These are phyloP conservation scores for Alternaria viburni DNA, from an alignment of 2,329 filamentous ascomycete genomes.

Conservation along the genomic window DNA sequence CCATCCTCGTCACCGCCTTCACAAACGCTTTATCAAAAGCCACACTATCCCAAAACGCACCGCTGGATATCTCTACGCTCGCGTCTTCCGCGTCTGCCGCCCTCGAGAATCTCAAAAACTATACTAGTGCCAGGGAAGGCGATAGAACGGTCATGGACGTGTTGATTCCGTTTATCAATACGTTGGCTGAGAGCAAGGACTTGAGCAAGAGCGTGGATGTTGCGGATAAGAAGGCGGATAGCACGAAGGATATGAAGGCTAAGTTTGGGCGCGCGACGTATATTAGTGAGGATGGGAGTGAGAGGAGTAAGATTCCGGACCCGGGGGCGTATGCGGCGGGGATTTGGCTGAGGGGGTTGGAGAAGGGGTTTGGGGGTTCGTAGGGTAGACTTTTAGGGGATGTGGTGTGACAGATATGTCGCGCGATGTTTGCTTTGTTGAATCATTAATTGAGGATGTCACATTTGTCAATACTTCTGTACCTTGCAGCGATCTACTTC, in stretches of 20 bases:
- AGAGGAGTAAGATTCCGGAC: conserved; percentile 61
- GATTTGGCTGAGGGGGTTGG: conserved; percentile 75
- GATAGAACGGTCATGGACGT: conserved; percentile 93
- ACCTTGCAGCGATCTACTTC: too few species aligned
- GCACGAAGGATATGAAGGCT: conserved; percentile 88
- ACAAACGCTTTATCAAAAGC: conserved; percentile 49
- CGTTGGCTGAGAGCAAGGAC: conserved; percentile 68
- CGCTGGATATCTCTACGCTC: conserved; percentile 45
- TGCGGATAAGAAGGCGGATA: conserved; percentile 75
- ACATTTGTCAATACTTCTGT: too few species aligned
- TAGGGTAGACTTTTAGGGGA: neutral
- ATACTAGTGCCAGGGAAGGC: conserved; percentile 85
- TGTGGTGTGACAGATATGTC: too few species aligned
- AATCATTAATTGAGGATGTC: too few species aligned
- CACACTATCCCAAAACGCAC: conserved; percentile 30
- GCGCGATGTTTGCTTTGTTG: too few species aligned
- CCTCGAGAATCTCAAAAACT: conserved; percentile 59
- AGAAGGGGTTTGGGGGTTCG: conserved; percentile 26
- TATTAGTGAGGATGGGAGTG: conserved; percentile 71
- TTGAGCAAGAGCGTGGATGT: conserved; percentile 75
- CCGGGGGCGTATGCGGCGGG: conserved; percentile 78
- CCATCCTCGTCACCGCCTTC: conserved; percentile 88
- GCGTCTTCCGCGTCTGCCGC: conserved; percentile 53
- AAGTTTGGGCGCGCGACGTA: conserved; percentile 84
- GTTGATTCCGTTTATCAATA: conserved; percentile 82